Evolutionary conservation across 2,329 filamentous ascomycete genomes (phyloP).

Genomic region (Fusarium brevicatenulatum): DNA sequence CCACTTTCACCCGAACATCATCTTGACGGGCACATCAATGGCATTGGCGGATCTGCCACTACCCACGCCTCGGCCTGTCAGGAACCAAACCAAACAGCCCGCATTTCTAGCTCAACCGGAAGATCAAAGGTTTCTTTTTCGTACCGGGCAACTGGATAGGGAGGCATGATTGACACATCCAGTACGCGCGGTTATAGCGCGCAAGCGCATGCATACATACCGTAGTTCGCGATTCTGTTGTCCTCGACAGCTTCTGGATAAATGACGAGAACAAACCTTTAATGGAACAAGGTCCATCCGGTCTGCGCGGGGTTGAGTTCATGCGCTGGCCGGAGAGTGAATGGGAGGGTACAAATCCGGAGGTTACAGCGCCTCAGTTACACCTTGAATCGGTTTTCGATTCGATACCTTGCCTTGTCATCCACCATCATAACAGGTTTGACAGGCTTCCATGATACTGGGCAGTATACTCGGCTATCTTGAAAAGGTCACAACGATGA

Average conservation of each 20-base stretch:
- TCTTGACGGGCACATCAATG: conserved; percentile 14
- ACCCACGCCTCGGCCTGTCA: conserved; percentile 33
- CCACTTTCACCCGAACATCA: conserved; percentile 1
- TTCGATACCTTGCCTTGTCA: conserved; percentile 12
- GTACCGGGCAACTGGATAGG: conserved; percentile 12
- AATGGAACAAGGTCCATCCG: conserved; percentile 3
- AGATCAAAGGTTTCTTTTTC: conserved; percentile 13
- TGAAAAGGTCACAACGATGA: conserved; percentile 11
- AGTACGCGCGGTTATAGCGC: conserved; percentile 15
- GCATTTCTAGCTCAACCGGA: conserved; percentile 22
- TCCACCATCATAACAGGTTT: conserved; percentile 24
- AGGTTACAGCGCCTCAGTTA: conserved; percentile 1
- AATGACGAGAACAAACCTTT: neutral
- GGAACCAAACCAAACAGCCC: conserved; percentile 28
- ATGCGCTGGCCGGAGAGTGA: conserved; percentile 17
- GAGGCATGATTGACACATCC: conserved; percentile 19
- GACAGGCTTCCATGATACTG: neutral
- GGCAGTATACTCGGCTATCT: conserved; percentile 3
- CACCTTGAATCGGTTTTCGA: neutral
- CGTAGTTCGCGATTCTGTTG: neutral
- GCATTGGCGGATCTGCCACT: conserved; percentile 29
- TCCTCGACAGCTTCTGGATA: conserved; percentile 9
- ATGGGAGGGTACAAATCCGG: conserved; percentile 27
- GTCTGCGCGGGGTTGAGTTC: conserved; percentile 23
- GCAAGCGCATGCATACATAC: conserved; percentile 13